Base-by-base conservation (phyloP, 164 flowering plant species). In the Annona squamosa region DNA sequence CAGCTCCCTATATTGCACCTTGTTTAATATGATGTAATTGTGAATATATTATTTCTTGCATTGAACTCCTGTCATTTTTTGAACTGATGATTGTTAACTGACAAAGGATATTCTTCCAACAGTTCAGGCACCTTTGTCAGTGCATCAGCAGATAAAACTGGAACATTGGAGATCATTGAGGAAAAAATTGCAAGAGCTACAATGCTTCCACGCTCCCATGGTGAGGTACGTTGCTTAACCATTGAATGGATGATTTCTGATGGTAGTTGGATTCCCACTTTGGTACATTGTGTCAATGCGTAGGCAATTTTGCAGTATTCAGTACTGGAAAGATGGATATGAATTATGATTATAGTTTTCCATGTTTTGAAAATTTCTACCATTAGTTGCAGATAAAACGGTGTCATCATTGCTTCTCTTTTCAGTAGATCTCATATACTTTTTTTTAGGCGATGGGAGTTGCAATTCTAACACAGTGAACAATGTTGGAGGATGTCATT, bases 41-140 rank as follows among this genome's bases (percentile, higher is more conserved):
- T n/a, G 5, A 63, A 63, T 63, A 19, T 19, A n/a, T n/a, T 19
- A 63, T 63, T 16, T 63, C 26, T 63, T 63, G 17, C 16, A 52
- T 19, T 52, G 59, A 52, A 52, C 9, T 2, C 13, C 9, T 3
- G 2, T 52, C 13, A 52, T 52, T 52, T 52, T 10, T 52, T 5
- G 13, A 68, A 42, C 5, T 46, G 57, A 47, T 71, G 13, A 72
- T 42, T 65, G 4, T 47, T 47, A 67, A 18, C 70, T 42, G 43
- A 67, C 13, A 26, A 26, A 26, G 37, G 37, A 43, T 56, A 56
- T 67, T 16, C 68, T 68, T 13, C n/a, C 10, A 52, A 78, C 89
- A 95, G 99, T 79, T 90, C 92, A 77, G 99, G 99, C 57, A 82
- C 84, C 86, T 95, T 95, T 78, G 77, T 95, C 48, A 82, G 90